phyloP scores from a whole-genome alignment of 2,329 filamentous ascomycete genomes.

The Fusarium heterosporum region DNA sequence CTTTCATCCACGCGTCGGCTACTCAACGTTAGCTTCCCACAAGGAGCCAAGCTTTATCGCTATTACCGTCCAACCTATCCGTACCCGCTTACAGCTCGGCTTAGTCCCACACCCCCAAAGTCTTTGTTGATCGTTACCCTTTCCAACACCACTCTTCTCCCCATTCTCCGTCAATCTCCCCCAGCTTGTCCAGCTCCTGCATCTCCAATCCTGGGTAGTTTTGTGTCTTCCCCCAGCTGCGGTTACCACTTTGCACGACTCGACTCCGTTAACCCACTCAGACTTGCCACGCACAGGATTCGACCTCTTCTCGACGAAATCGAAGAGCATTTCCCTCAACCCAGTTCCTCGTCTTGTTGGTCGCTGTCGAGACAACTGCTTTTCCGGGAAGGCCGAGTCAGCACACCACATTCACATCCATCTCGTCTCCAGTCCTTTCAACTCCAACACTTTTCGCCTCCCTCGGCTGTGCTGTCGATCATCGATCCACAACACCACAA shows the following conservation, averaged over 20 bases:
- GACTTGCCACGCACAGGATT: slow-evolving; percentile 2
- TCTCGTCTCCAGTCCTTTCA: background rate
- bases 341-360: background rate
- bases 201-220: slow-evolving; percentile 27
- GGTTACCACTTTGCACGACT: slow-evolving; percentile 30
- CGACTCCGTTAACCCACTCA: slow-evolving; percentile 1
- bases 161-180: slow-evolving; percentile 33
- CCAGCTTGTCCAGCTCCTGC: slow-evolving; percentile 36
- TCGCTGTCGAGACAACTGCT: slow-evolving; percentile 4
- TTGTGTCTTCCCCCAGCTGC: slow-evolving; percentile 25
- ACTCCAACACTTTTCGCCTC: slow-evolving; percentile 30
- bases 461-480: slow-evolving; percentile 41
- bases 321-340: background rate
- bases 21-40: background rate
- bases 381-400: slow-evolving; percentile 35
- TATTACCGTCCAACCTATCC: slow-evolving; percentile 10
- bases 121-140: slow-evolving; percentile 37
- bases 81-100: slow-evolving; percentile 2
- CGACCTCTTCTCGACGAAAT: slow-evolving; percentile 5
- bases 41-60: slow-evolving; percentile 34
- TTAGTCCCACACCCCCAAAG: slow-evolving; percentile 32
- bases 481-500: slow-evolving; percentile 39
- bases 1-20: slow-evolving; percentile 24
- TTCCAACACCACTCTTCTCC: slow-evolving; percentile 29
- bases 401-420: slow-evolving; percentile 27